Base-by-base conservation (phyloP, 176 grass and related monocot genomes). In the Microstegium vimineum region DNA sequence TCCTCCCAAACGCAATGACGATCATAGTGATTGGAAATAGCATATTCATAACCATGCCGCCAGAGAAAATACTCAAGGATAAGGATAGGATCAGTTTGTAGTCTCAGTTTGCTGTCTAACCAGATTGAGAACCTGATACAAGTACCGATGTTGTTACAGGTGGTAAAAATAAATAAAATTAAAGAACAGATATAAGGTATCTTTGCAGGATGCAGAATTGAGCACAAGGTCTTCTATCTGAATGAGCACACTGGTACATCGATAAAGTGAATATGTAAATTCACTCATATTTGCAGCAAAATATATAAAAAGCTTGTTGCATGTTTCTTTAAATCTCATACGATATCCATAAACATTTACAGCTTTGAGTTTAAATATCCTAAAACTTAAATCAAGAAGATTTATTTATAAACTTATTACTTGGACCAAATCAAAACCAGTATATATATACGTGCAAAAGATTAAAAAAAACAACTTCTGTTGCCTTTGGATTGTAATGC, bases 1-100 rank as follows among this genome's bases (percentile, higher is more conserved):
- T 99, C 96, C 59, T 99, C 96, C 93, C 93, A 99, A 71, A 99
- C 89, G 37, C 96, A 99, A 66, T 95, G 93, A 16, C 96, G 81
- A 41, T 95, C 93, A 85, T 99, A 99, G 68, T 99, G 96, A 82
- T 99, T 99, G 66, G 96, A 99, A 91, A 99, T 99, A 73, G 96
- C 96, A 81, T 94, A 99, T 73, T 99, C 96, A 45, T 93, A 81
- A 63, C 87, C 90, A 77, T 93, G 93, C 43, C 93, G 79, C 96
- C 96, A 99, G 33, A 99, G 85, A 65, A 99, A 99, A 92, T 99
- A 99, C 75, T 99, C 96, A 41, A 95, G 80, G 43, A 99, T 99
- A 75, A 94, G 91, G 38, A 92, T 95, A 69, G 96, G 96, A 86
- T 99, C 96, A 71, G 42, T 95, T 60, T 99, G 96, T 41, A 99